Evolutionary conservation across 192 early-diverging fungal genomes (phyloP).

Genomic region (Coemansia sp.): DNA sequence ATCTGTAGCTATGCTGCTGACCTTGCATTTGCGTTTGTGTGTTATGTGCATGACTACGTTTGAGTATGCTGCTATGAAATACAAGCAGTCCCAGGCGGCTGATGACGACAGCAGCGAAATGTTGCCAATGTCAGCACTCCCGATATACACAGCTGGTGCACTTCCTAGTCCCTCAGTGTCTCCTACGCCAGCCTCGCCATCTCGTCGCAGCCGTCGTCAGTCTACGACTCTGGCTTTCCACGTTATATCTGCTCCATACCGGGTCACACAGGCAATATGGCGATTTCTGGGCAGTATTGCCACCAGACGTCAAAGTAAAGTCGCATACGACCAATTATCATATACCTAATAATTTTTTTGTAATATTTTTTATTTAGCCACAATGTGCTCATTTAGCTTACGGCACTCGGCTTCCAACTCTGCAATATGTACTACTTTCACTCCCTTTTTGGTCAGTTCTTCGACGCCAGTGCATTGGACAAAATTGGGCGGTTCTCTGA

Average conservation of each 20-base stretch:
- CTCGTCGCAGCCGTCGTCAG: neutral
- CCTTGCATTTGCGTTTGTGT: constrained; percentile 43
- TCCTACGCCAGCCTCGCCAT: neutral
- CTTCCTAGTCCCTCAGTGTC: neutral
- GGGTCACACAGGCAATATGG: neutral
- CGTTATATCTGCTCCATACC: neutral
- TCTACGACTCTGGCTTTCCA: neutral
- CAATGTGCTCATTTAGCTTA: constrained; percentile 65
- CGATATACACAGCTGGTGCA: neutral
- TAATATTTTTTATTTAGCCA: constrained; percentile 1
- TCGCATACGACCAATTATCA: neutral
- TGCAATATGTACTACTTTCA: constrained; percentile 72
- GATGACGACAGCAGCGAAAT: constrained; percentile 3
- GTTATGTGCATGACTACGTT: constrained; percentile 33
- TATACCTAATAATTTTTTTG: neutral
- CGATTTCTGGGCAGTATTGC: constrained; percentile 1
- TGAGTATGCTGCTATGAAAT: constrained; percentile 29
- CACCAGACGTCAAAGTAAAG: neutral
- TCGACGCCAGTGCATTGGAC: constrained; percentile 79
- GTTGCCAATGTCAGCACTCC: constrained; percentile 18
- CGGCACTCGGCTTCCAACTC: constrained; percentile 75
- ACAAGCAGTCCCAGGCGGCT: constrained; percentile 9
- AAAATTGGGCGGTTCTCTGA: constrained; percentile 85
- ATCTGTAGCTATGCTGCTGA: constrained; percentile 32
- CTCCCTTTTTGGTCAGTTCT: constrained; percentile 65